Conservation (phyloP, 768 basidiomycete species). For the Inosperma sp. region DNA sequence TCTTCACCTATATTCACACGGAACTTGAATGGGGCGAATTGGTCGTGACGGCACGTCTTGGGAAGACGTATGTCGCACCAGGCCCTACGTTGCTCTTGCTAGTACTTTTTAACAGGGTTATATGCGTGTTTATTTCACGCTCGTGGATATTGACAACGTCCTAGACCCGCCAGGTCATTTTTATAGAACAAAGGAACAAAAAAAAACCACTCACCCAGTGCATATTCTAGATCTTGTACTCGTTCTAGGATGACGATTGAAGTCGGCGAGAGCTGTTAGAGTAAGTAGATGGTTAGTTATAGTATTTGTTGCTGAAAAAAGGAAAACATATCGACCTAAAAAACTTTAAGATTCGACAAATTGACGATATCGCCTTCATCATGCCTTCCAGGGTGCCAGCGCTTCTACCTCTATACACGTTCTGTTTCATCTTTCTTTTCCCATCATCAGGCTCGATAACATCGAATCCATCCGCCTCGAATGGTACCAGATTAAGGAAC, state of each 20-base stretch:
- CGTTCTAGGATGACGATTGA: conserved; percentile 83
- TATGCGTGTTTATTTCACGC: conserved; percentile 49
- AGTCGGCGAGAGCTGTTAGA: conserved; percentile 78
- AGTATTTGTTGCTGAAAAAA: neutral
- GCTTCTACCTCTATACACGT: conserved; percentile 82
- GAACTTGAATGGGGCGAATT: conserved; percentile 34
- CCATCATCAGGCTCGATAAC: conserved; percentile 48
- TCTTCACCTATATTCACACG: conserved; percentile 58
- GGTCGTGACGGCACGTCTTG: conserved; percentile 68
- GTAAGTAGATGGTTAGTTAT: conserved; percentile 9
- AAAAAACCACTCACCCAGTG: conserved; percentile 51
- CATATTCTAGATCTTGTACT: conserved; percentile 89
- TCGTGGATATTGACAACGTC: conserved; percentile 65
- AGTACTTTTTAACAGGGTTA: conserved; percentile 61
- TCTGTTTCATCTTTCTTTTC: conserved; percentile 40
- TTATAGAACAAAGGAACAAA: conserved; percentile 21
- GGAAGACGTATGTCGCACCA: conserved; percentile 66
- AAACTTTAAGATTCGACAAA: conserved; percentile 78
- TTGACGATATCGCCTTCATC: conserved; percentile 88
- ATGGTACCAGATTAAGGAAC: conserved; percentile 74
- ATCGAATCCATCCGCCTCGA: conserved; percentile 78
- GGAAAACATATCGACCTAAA: conserved; percentile 54
- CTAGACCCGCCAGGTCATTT: conserved; percentile 31
- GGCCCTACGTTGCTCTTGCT: neutral
- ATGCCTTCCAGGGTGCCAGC: conserved; percentile 88